Evolutionary conservation across 106 monocot species (phyloP), one percentile per base, ranked within the genome.

Genomic region (Acorus gramineus): DNA sequence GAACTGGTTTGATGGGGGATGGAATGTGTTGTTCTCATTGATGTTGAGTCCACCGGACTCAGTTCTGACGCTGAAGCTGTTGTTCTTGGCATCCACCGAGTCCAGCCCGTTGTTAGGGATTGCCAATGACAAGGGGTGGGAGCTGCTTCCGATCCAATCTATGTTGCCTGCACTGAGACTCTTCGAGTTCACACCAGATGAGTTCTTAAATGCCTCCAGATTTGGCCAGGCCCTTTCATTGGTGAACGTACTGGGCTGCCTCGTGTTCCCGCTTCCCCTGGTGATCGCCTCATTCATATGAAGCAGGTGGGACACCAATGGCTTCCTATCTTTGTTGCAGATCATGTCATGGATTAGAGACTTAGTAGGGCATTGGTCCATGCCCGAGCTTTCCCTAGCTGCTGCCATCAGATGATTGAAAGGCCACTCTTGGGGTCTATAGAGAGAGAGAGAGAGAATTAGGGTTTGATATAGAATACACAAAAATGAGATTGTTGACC

Each of bases 371-470:
- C 28, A 28, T 28, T 28, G 28, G 28, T 28, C 28, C 28, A 28
- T 28, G 28, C 28, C 28, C 28, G 28, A 28, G 28, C 28, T 28
- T 0, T 28, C 28, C 28, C 28, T 28, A 28, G 28, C 28, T 28
- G 28, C 28, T 28, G 28, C 28, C 28, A 78, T 74, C 53, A 28
- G 28, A 28, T 79, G 89, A 63, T 70, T 82, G 68, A 81, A 79
- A 3, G 74, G 62, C 79, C 81, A 89, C 14, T 85, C 81, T 49
- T 79, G 84, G 11, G 73, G 61, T 71, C 89, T 81, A 45, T 81
- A 45, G 49, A 72, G 13, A 12, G 44, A 56, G 12, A 49, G 7
- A 7, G 12, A 28, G 28, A 28, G 28, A 28, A 28, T 28, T 28
- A 61, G 46, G 4, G 53, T 13, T 4, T 8, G 10, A 42, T 44